Conservation (phyloP, 192 early-diverging fungal species). For the Lunasporangiospora selenospora region DNA sequence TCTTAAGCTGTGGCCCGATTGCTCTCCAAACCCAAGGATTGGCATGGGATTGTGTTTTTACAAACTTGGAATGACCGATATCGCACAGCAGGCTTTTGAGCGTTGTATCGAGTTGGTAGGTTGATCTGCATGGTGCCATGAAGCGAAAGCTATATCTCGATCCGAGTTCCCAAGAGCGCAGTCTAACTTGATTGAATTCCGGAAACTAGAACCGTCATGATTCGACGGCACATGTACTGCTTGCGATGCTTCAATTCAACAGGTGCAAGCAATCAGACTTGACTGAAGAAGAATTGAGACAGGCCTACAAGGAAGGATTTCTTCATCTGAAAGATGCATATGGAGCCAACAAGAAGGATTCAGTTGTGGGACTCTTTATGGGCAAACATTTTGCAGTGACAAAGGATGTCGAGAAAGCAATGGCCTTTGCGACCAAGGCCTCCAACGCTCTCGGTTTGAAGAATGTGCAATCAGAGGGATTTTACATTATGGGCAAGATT, state of each 20-base stretch:
- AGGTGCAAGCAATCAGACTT: conserved; percentile 57
- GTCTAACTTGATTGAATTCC: too few relatives aligned
- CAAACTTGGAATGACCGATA: conserved; percentile 67
- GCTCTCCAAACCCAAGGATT: conserved; percentile 74
- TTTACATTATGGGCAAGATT: conserved; percentile 44
- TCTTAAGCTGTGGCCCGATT: conserved; percentile 62
- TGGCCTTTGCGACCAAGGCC: conserved; percentile 38
- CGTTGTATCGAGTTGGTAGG: conserved; percentile 71
- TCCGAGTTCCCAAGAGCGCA: too few relatives aligned
- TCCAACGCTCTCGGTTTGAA: conserved; percentile 37
- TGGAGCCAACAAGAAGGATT: conserved; percentile 56
- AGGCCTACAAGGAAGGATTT: conserved; percentile 52
- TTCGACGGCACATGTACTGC: conserved; percentile 71
- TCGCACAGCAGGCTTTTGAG: conserved; percentile 76
- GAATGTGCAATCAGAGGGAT: conserved; percentile 40
- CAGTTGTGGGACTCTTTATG: conserved; percentile 51
- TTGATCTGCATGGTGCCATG: too few relatives aligned
- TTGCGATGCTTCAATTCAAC: conserved; percentile 86
- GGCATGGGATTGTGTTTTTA: conserved; percentile 90
- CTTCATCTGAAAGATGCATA: conserved; percentile 59
- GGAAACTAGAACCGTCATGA: conserved; percentile 64
- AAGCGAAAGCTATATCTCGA: too few relatives aligned
- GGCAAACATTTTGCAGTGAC: conserved; percentile 38
- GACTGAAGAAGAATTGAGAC: conserved; percentile 49
- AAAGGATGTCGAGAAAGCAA: conserved; percentile 27